Percentiles rank a stretch among this genome's conserved stretches.
Conservation (phyloP, 176 grass and related monocot genomes). For the Cocos nucifera region DNA sequence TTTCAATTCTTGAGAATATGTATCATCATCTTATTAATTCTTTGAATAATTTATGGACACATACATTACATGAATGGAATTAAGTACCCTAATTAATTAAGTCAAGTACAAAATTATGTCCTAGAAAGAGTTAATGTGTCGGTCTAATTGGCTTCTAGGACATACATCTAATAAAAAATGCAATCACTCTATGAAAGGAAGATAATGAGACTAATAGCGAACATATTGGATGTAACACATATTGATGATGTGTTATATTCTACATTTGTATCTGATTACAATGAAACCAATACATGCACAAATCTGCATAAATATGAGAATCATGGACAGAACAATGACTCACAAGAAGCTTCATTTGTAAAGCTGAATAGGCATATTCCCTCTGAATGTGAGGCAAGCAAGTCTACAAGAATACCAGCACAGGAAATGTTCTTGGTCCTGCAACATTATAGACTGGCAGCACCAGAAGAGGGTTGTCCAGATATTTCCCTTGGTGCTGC, state of each 20-base stretch:
- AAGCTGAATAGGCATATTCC: constrained; percentile 11
- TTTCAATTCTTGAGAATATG: too few relatives aligned
- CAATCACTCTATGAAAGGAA: constrained; percentile 13
- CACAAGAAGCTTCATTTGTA: not conserved
- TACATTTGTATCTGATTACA: constrained; percentile 6
- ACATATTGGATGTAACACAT: not conserved
- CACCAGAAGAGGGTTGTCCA: constrained; percentile 13
- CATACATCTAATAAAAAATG: too few relatives aligned
- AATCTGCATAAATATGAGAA: constrained; percentile 11
- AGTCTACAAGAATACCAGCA: constrained; percentile 33
- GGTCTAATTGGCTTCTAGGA: too few relatives aligned
- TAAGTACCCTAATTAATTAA: too few relatives aligned
- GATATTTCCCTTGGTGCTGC: constrained; percentile 44
- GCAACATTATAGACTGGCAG: constrained; percentile 25
- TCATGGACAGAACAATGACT: constrained; percentile 18
- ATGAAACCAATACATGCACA: constrained; percentile 1
- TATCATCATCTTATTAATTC: too few relatives aligned
- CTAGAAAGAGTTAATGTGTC: too few relatives aligned
- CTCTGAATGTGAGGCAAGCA: constrained; percentile 6
- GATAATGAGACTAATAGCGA: constrained; percentile 16
- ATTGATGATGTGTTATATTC: not conserved
- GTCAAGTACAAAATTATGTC: too few relatives aligned
- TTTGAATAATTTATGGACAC: too few relatives aligned
- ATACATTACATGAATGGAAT: too few relatives aligned
- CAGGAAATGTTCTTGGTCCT: constrained; percentile 36